These are phyloP conservation scores for Chaetomium olivaceum DNA, from an alignment of 2,329 filamentous ascomycete genomes.

Conservation along the genomic window DNA sequence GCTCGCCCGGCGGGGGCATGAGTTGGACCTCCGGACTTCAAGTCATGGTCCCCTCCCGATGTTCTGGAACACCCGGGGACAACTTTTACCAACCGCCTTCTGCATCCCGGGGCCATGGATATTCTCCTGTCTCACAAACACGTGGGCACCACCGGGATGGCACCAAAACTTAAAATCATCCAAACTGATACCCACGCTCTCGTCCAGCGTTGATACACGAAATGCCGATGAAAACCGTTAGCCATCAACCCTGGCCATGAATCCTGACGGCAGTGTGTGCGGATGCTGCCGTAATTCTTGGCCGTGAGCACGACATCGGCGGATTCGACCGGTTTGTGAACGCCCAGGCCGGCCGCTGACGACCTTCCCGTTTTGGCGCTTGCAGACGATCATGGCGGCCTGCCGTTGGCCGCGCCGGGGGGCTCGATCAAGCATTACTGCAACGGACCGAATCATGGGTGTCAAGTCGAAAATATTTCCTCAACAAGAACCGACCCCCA, in stretches of 20 bases:
- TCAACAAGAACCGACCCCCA: background rate
- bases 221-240: background rate
- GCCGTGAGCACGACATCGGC: conserved; percentile 35
- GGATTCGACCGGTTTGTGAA: conserved; percentile 20
- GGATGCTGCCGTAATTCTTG: conserved; percentile 33
- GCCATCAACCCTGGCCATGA: background rate
- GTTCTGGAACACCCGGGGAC: too few species aligned
- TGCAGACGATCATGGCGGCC: conserved; percentile 7
- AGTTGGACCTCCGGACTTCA: too few species aligned
- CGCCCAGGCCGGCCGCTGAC: conserved; percentile 14
- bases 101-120: background rate
- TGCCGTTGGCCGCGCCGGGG: conserved; percentile 13
- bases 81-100: background rate
- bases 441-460: background rate
- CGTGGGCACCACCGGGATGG: background rate
- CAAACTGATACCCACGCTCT: background rate
- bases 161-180: background rate
- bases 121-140: background rate
- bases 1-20: too few species aligned
- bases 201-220: background rate
- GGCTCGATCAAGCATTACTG: conserved; percentile 3
- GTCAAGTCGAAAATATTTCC: background rate
- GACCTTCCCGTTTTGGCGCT: conserved; percentile 28
- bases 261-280: background rate
- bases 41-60: too few species aligned